Base-by-base conservation (phyloP, 164 flowering plant species). In the Platanus orientalis region DNA sequence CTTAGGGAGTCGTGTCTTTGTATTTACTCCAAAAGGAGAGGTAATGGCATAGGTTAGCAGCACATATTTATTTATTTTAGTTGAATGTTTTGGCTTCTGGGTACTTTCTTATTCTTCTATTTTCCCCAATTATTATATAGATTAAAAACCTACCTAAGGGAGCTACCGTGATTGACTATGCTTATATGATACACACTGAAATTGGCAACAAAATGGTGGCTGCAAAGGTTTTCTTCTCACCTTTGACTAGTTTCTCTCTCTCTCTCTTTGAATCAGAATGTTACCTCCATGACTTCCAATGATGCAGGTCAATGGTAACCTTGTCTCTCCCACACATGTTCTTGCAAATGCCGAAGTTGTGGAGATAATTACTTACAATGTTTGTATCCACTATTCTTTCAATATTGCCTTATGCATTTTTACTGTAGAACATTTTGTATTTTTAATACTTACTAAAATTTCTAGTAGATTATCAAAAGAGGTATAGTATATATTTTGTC, bases 151-250 rank as follows among this genome's bases (percentile, higher is more conserved):
- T 94, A 55, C 99, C 97, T 0, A 81, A 85, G 76, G 99, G 99
- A 34, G 97, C 97, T 14, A 91, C 99, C 2, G 96, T 78, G 53
- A 75, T 94, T 80, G 99, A 94, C 73, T 94, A 94, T 79, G 99
- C 99, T 53, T 94, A 94, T 69, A 87, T 86, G 82, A 91, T 94
- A 73, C 97, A 94, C 76, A 91, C 97, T 57, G 99, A 94, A 74
- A 81, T 94, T 75, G 99, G 99, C 56, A 94, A 94, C 80, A 91
- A 89, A 76, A 91, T 94, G 95, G 96, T 91, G 64, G 99, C 97
- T 68, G 99, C 96, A 53, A 94, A 91, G 96, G 99, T 91, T 78
- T 54, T 61, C n/a, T 69, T 60, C 55, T 64, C 57, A 44, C 61
- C 60, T 36, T 49, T 34, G 26, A 29, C 20, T 51, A 52, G 9